phyloP scores from a whole-genome alignment of 2,329 filamentous ascomycete species.

The Arthrocladium fulminans region DNA sequence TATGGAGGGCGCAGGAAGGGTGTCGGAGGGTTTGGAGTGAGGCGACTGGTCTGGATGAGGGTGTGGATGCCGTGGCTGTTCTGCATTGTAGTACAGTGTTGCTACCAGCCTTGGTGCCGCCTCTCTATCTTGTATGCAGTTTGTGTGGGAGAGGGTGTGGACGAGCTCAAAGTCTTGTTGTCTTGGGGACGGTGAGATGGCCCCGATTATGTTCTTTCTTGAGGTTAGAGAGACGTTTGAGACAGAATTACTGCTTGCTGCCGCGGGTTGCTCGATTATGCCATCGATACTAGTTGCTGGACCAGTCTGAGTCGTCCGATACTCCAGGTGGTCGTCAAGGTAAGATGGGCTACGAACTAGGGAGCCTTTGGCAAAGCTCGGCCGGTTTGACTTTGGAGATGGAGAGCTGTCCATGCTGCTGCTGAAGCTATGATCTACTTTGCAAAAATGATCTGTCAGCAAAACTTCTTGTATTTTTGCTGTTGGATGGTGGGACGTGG shows the following conservation, averaged over 20 bases:
- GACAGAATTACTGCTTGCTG: slow-evolving; percentile 12
- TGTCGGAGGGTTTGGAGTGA: slow-evolving; percentile 26
- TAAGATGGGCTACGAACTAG: slow-evolving; percentile 35
- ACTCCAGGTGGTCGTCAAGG: slow-evolving; percentile 42
- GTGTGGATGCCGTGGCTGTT: slow-evolving; percentile 35
- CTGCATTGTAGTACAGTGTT: slow-evolving; percentile 42
- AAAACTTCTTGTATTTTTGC: too few species aligned
- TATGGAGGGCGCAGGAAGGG: slow-evolving; percentile 33
- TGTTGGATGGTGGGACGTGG: too few species aligned
- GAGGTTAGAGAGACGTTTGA: slow-evolving; percentile 18
- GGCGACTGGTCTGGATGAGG: slow-evolving; percentile 41
- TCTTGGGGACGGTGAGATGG: slow-evolving; percentile 19
- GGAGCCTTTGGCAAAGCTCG: slow-evolving; percentile 34
- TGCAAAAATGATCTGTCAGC: background rate
- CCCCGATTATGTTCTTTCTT: slow-evolving; percentile 18
- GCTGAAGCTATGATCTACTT: background rate
- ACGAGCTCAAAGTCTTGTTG: slow-evolving; percentile 38
- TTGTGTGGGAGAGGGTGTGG: slow-evolving; percentile 38
- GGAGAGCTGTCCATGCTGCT: slow-evolving; percentile 6
- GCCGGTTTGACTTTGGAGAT: slow-evolving; percentile 29
- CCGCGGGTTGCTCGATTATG: slow-evolving; percentile 19
- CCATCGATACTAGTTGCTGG: slow-evolving; percentile 23
- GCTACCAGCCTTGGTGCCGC: slow-evolving; percentile 38
- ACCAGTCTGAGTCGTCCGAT: slow-evolving; percentile 24
- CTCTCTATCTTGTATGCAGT: slow-evolving; percentile 30